Base-by-base conservation (phyloP, 768 basidiomycete genomes). In the Mycena belliarum region DNA sequence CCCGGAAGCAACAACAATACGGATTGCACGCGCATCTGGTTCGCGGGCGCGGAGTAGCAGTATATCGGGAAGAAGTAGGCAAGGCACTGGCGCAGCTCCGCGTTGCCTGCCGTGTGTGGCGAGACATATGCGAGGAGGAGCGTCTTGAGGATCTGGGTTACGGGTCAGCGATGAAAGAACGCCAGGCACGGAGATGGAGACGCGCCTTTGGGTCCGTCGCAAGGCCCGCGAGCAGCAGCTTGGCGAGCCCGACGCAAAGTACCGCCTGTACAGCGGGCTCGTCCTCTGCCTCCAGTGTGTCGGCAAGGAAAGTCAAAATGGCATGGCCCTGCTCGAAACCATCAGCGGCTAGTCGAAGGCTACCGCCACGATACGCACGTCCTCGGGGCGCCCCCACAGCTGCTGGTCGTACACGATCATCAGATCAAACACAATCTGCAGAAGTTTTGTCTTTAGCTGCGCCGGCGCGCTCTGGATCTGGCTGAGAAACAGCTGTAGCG, bases 1-100 rank as follows among this genome's bases (percentile, higher is more conserved):
- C 46, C n/a, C 45, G 23, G 15, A 33, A 52, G 32, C 14, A 20
- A 5, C 14, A 23, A 33, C 42, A 35, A 16, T 45, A 82, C 82
- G 49, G 72, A 72, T 50, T 79, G 83, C 63, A 77, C 85, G 78
- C 78, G 82, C 69, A 65, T 80, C 73, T 98, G 95, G 68, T 98
- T 96, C 18, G 68, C 72, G 7, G 86, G 72, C 0, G 91, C 88
- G 0, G 95, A 93, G 71, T 91, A 97, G 68, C 93, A 92, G 69
- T 92, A 98, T 0, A 94, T 87, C 0, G 94, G 93, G 76, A 99
- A 90, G 79, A 98, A 98, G 70, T 97, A 98, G 6, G 93, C 87
- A 15, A 99, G 77, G 67, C 94, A 98, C 72, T 98, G 96, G 42
- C 93, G 81, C 18, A 98, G 78, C 61, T 91, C 85, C 62, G 90